phyloP scores from a whole-genome alignment of 441 rosid species.

The Melastoma candidum region DNA sequence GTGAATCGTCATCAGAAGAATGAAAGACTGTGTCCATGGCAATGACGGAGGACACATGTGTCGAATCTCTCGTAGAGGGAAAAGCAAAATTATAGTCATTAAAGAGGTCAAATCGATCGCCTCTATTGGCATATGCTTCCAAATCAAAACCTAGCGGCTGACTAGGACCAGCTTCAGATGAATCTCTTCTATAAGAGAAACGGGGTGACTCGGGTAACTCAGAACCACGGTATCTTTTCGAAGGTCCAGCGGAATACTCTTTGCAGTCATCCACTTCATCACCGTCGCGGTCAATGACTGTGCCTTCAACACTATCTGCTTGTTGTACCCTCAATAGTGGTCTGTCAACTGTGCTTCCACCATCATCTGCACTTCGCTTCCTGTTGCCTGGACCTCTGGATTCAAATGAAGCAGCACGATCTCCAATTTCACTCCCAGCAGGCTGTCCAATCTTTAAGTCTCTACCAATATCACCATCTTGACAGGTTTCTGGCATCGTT shows the following conservation, averaged over 20 bases:
- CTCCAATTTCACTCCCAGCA: slow-evolving; percentile 95
- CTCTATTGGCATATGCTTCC: slow-evolving; percentile 54
- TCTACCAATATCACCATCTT: slow-evolving; percentile 70
- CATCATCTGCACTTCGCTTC: slow-evolving; percentile 85
- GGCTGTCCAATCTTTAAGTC: slow-evolving; percentile 88
- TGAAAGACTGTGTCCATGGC: slow-evolving; percentile 96
- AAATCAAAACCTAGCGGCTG: slow-evolving; percentile 62
- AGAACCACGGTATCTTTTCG: slow-evolving; percentile 78
- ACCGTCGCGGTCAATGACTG: slow-evolving; percentile 81
- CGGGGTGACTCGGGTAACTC: slow-evolving; percentile 55
- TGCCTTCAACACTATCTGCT: slow-evolving; percentile 92
- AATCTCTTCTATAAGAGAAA: slow-evolving; percentile 59
- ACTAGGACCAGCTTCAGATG: slow-evolving; percentile 92
- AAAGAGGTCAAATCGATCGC: slow-evolving; percentile 50
- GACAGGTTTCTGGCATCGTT: slow-evolving; percentile 41
- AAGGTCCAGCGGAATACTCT: slow-evolving; percentile 83
- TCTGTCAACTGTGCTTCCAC: slow-evolving; percentile 88
- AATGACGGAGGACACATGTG: slow-evolving; percentile 94
- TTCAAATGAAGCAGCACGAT: slow-evolving; percentile 95
- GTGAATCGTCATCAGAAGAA: slow-evolving; percentile 70
- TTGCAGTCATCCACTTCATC: slow-evolving; percentile 83
- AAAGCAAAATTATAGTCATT: slow-evolving; percentile 44
- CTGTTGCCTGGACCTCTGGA: slow-evolving; percentile 94
- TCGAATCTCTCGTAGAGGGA: slow-evolving; percentile 73
- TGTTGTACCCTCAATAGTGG: slow-evolving; percentile 54